These are phyloP conservation scores for Cryptomeria japonica DNA, from an alignment of 75 land plant species.

Conservation along the genomic window DNA sequence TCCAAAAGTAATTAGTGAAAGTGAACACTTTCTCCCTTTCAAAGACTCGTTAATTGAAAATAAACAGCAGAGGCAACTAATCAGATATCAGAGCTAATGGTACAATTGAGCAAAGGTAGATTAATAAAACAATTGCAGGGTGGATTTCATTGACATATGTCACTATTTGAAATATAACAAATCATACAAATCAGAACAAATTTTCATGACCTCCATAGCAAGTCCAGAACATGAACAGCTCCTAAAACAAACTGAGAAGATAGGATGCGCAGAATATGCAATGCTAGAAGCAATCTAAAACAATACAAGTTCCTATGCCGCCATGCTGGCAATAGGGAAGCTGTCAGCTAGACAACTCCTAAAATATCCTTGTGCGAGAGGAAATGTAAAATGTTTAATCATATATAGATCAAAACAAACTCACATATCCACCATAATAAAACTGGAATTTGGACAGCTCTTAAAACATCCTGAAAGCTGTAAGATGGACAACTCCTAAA, in stretches of 20 bases:
- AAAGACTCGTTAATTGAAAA: background rate
- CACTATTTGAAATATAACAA: background rate
- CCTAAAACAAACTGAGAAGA: background rate
- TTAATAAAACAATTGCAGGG: background rate
- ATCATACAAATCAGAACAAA: background rate
- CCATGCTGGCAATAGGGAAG: background rate
- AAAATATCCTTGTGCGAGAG: background rate
- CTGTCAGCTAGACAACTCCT: background rate
- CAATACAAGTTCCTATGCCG: background rate
- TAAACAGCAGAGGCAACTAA: background rate
- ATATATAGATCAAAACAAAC: background rate
- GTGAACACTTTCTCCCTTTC: background rate
- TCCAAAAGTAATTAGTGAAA: background rate
- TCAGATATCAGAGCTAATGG: background rate
- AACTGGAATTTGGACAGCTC: background rate
- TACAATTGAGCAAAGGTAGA: background rate
- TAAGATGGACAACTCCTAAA: background rate
- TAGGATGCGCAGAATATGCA: background rate
- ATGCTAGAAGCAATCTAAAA: too few relatives aligned
- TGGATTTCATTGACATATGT: background rate
- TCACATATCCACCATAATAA: background rate
- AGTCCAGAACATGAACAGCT: background rate
- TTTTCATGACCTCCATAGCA: background rate
- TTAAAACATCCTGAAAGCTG: background rate
- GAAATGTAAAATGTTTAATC: too few relatives aligned